Percentiles rank a stretch among this genome's conserved stretches.
phyloP scores from a whole-genome alignment of 805 yeast species.

The Starmerella vaccinii region DNA sequence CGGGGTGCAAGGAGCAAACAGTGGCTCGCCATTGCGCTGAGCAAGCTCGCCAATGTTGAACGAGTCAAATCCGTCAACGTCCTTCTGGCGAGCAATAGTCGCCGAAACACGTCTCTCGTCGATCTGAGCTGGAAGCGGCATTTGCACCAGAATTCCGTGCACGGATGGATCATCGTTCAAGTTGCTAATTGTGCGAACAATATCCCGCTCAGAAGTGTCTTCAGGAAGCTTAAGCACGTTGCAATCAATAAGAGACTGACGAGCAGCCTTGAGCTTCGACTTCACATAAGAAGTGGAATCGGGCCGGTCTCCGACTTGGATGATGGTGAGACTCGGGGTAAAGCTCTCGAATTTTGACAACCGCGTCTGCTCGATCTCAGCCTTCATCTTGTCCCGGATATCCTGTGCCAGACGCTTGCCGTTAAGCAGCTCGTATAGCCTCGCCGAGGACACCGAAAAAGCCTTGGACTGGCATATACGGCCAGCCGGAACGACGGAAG shows the following conservation, averaged over 20 bases:
- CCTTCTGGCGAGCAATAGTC: conserved; percentile 71
- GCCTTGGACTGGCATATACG: background rate
- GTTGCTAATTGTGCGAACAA: conserved; percentile 45
- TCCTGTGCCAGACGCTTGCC: conserved; percentile 49
- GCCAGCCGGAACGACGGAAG: background rate
- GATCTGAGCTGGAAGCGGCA: conserved; percentile 76
- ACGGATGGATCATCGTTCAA: conserved; percentile 66
- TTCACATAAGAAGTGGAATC: conserved; percentile 89
- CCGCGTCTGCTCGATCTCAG: conserved; percentile 42
- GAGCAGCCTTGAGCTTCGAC: conserved; percentile 83
- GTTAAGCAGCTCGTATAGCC: conserved; percentile 36
- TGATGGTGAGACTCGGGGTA: conserved; percentile 66
- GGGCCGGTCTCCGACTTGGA: conserved; percentile 84
- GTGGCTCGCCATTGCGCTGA: conserved; percentile 74
- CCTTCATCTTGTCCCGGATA: conserved; percentile 43
- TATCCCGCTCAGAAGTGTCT: conserved; percentile 47
- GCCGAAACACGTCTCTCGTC: conserved; percentile 71
- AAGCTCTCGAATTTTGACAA: conserved; percentile 38
- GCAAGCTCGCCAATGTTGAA: conserved; percentile 83
- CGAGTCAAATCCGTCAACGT: conserved; percentile 91
- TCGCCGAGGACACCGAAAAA: conserved; percentile 2
- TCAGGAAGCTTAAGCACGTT: conserved; percentile 55
- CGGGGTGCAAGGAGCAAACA: conserved; percentile 90
- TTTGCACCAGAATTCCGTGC: conserved; percentile 80
- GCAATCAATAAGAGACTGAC: conserved; percentile 67